Evolutionary conservation across 306 rosid genomes (phyloP).

Genomic region (Cucumis hystrix): DNA sequence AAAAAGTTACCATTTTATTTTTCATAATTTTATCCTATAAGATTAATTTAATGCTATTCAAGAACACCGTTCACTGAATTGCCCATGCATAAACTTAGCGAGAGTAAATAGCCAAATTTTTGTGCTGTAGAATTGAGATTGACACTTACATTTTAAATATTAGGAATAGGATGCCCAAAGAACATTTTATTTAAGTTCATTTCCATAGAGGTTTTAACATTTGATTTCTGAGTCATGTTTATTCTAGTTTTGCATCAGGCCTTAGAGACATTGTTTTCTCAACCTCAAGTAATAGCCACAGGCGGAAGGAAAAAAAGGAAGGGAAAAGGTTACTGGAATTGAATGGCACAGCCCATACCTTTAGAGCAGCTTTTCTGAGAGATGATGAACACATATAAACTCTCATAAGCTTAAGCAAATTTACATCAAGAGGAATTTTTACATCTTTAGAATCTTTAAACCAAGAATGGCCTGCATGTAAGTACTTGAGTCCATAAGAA

Average conservation of each 20-base stretch:
- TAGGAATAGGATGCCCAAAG: not conserved
- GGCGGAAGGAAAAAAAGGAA: not conserved
- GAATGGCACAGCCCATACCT: slow-evolving; percentile 39
- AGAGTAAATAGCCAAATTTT: not conserved
- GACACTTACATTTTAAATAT: not conserved
- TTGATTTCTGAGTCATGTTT: not conserved
- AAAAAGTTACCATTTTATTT: not conserved
- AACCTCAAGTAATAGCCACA: not conserved
- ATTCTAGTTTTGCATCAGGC: not conserved
- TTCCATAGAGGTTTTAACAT: not conserved
- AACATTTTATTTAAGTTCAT: not conserved
- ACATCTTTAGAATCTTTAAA: slow-evolving; percentile 44
- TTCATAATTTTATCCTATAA: not conserved
- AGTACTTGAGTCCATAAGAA: slow-evolving; percentile 14
- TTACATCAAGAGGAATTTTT: slow-evolving; percentile 65
- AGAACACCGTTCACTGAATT: not conserved
- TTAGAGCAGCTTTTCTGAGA: slow-evolving; percentile 79
- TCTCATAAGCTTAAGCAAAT: slow-evolving; percentile 77
- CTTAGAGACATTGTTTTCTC: not conserved
- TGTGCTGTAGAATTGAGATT: not conserved
- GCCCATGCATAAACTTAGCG: not conserved
- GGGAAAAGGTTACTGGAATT: not conserved
- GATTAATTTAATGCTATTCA: not conserved
- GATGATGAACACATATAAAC: slow-evolving; percentile 77
- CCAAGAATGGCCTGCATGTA: slow-evolving; percentile 83